Percentiles rank a stretch among this genome's conserved stretches.
Evolutionary conservation across 331 rosid species (phyloP).

Genomic region (Quercus tomentella): DNA sequence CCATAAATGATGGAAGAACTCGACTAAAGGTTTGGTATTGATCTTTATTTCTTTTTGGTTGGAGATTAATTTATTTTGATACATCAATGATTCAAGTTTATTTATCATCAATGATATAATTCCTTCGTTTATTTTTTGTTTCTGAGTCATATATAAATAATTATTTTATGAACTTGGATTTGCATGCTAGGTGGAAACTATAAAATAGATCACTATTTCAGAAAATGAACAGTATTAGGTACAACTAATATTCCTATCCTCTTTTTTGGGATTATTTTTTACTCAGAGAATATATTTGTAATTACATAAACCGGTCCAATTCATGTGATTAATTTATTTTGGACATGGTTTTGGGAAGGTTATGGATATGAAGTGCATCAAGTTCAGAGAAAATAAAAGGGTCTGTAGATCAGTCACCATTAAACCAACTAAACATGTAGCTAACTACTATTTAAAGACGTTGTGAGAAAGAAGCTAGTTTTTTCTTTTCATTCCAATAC

Average conservation of each 20-base stretch:
- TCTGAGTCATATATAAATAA: not conserved
- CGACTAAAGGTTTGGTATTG: conserved; percentile 56
- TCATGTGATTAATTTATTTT: not conserved
- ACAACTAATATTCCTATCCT: not conserved
- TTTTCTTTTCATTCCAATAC: not conserved
- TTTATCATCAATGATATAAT: not conserved
- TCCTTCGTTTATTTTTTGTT: conserved; percentile 8
- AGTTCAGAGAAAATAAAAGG: not conserved
- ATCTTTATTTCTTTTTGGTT: not conserved
- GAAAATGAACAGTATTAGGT: not conserved
- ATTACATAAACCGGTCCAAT: not conserved
- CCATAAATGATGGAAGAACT: conserved; percentile 65
- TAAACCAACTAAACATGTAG: not conserved
- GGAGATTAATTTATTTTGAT: not conserved
- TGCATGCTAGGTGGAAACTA: not conserved
- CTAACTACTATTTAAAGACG: conserved; percentile 2
- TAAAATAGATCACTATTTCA: not conserved
- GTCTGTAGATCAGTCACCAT: not conserved
- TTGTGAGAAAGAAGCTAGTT: not conserved
- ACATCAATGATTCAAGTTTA: not conserved
- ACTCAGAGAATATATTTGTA: not conserved
- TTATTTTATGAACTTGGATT: not conserved
- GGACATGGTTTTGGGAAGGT: not conserved
- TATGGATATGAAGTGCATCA: not conserved
- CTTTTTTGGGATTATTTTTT: not conserved